Percentiles rank a stretch among this genome's conserved stretches.
These are phyloP conservation scores for Tetrahymena thermophila DNA, from an alignment of 73 alveolate species.

Conservation along the genomic window DNA sequence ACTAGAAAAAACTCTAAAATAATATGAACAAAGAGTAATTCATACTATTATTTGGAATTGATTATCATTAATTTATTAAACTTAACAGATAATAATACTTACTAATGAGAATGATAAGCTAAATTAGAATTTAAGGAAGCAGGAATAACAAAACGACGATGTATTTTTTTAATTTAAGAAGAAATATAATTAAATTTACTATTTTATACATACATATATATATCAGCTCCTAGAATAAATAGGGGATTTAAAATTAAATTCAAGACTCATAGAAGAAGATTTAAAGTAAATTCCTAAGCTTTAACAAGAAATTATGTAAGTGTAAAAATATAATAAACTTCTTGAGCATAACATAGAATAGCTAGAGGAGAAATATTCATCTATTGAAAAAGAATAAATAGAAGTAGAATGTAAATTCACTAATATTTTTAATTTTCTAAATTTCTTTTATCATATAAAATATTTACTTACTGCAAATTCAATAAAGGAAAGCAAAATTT, in stretches of 20 bases:
- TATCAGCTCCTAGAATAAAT: not conserved
- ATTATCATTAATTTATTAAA: not conserved
- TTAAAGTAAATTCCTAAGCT: not conserved
- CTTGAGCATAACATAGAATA: not conserved
- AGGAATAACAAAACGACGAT: not conserved
- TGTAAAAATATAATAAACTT: not conserved
- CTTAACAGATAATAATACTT: not conserved
- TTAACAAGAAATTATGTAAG: not conserved
- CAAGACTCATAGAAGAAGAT: not conserved
- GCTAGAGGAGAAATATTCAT: not conserved
- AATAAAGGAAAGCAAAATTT: no score
- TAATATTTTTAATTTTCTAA: not conserved
- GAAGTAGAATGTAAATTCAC: not conserved
- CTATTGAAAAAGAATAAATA: not conserved
- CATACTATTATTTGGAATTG: not conserved
- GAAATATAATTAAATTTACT: no score
- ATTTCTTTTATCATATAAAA: no score
- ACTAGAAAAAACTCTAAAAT: not conserved
- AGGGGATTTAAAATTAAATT: not conserved
- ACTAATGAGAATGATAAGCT: not conserved
- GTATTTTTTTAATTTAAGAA: no score
- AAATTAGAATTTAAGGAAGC: not conserved
- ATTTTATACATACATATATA: no score
- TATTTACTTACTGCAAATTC: no score
- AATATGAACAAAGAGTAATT: not conserved